Percentiles rank a stretch among this genome's conserved stretches.
Evolutionary conservation across 2,329 filamentous ascomycete species (phyloP).

Genomic region (Hymenoscyphus salicellus): DNA sequence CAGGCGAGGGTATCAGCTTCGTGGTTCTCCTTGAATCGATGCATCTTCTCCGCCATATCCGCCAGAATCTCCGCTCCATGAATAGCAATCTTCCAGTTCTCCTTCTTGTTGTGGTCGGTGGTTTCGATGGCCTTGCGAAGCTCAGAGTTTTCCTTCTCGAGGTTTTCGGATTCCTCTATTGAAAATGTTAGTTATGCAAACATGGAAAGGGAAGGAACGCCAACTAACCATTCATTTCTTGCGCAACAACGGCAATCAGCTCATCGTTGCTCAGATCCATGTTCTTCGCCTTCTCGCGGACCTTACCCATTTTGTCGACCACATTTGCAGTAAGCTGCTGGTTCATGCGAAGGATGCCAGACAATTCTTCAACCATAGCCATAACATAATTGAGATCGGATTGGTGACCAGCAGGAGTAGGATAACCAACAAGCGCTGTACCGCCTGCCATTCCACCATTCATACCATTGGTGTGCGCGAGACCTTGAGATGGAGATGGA

Average conservation of each 20-base stretch:
- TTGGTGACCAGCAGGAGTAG: slow-evolving; percentile 65
- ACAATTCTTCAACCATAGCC: slow-evolving; percentile 65
- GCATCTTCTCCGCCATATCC: slow-evolving; percentile 60
- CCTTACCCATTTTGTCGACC: slow-evolving; percentile 58
- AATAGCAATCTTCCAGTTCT: slow-evolving; percentile 56
- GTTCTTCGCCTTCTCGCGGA: slow-evolving; percentile 55
- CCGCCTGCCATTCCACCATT: slow-evolving; percentile 33
- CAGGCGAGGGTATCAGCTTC: slow-evolving; percentile 59
- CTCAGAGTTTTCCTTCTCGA: slow-evolving; percentile 59
- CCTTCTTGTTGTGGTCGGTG: slow-evolving; percentile 57
- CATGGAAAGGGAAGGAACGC: not conserved
- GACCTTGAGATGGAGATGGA: slow-evolving; percentile 33
- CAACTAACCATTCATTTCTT: slow-evolving; percentile 54
- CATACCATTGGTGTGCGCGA: slow-evolving; percentile 34
- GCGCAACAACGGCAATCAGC: slow-evolving; percentile 52
- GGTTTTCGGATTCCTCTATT: slow-evolving; percentile 56
- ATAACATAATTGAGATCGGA: slow-evolving; percentile 68
- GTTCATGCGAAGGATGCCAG: slow-evolving; percentile 34
- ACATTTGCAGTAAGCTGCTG: slow-evolving; percentile 63
- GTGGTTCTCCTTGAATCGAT: slow-evolving; percentile 63
- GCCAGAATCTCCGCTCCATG: slow-evolving; percentile 55
- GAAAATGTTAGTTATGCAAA: slow-evolving; percentile 13
- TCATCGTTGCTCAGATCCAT: slow-evolving; percentile 57
- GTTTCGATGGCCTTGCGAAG: slow-evolving; percentile 62
- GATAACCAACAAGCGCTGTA: slow-evolving; percentile 35